Evolutionary conservation across 257 asterid genomes (phyloP).

Genomic region (Paraleonurus japonicus): DNA sequence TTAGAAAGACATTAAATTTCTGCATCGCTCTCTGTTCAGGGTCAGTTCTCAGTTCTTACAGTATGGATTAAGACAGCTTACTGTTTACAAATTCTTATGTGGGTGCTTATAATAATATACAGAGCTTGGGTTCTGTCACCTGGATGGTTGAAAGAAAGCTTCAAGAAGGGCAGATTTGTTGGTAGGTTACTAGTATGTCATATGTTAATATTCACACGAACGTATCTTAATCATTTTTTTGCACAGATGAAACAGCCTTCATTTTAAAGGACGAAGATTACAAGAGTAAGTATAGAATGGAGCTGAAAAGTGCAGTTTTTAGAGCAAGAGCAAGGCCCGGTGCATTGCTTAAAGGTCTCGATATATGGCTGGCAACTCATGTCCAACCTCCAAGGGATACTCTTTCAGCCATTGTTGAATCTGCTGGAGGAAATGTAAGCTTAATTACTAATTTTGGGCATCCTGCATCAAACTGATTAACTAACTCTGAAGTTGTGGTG

Average conservation of each 20-base stretch:
- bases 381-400: slow-evolving; percentile 63
- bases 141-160: slow-evolving; percentile 90
- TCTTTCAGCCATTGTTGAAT: slow-evolving; percentile 55
- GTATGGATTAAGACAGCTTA: neutral
- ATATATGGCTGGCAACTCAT: slow-evolving; percentile 67
- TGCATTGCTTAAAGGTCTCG: slow-evolving; percentile 67
- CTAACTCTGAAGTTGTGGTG: too few relatives aligned
- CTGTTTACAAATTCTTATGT: neutral
- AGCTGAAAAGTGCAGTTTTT: slow-evolving; percentile 60
- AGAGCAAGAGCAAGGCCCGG: slow-evolving; percentile 56
- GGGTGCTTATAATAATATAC: slow-evolving; percentile 23
- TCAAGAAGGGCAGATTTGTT: slow-evolving; percentile 61
- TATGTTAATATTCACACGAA: neutral
- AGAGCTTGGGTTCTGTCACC: slow-evolving; percentile 93
- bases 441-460: neutral
- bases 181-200: slow-evolving; percentile 44
- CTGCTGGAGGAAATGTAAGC: slow-evolving; percentile 84
- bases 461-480: too few relatives aligned
- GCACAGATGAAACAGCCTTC: slow-evolving; percentile 79
- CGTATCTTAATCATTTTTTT: neutral
- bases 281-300: slow-evolving; percentile 46
- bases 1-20: slow-evolving; percentile 73
- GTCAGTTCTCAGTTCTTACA: slow-evolving; percentile 45
- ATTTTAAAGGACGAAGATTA: slow-evolving; percentile 71
- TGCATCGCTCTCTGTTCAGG: slow-evolving; percentile 96